phyloP scores from a whole-genome alignment of 371 early-diverging fungal genomes.

The Circinella umbellata region DNA sequence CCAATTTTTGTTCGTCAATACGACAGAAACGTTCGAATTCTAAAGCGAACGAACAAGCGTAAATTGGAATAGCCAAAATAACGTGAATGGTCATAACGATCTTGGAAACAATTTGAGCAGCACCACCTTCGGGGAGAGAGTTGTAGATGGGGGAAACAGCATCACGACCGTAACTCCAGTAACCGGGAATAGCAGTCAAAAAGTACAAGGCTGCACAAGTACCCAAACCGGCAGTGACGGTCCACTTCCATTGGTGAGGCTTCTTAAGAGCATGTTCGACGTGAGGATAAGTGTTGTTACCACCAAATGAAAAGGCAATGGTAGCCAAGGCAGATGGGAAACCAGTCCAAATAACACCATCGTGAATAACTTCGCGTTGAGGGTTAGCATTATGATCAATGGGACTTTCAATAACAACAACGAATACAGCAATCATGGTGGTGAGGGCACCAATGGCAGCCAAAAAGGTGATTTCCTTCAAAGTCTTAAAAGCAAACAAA shows the following conservation, averaged over 20 bases:
- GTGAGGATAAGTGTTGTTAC: conserved; percentile 66
- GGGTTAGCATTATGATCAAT: conserved; percentile 30
- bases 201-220: conserved; percentile 81
- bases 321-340: conserved; percentile 66
- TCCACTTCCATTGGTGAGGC: conserved; percentile 79
- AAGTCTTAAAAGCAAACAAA: conserved; percentile 69
- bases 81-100: conserved; percentile 88
- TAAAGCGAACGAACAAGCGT: conserved; percentile 81
- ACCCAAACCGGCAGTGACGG: conserved; percentile 69
- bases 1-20: conserved; percentile 38
- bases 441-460: conserved; percentile 51
- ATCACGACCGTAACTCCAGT: conserved; percentile 76
- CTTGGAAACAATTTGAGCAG: conserved; percentile 66
- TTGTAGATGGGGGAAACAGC: conserved; percentile 80
- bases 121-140: conserved; percentile 66
- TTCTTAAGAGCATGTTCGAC: conserved; percentile 85
- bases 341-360: conserved; percentile 53
- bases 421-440: conserved; percentile 56
- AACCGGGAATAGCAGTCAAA: conserved; percentile 81
- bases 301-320: conserved; percentile 67
- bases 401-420: conserved; percentile 44
- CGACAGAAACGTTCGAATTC: conserved; percentile 67
- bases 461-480: conserved; percentile 78
- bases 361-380: conserved; percentile 20
- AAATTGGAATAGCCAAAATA: conserved; percentile 85